These are phyloP conservation scores for Amaranthus cruentus DNA, from an alignment of 148 eudicot genomes.

Conservation along the genomic window DNA sequence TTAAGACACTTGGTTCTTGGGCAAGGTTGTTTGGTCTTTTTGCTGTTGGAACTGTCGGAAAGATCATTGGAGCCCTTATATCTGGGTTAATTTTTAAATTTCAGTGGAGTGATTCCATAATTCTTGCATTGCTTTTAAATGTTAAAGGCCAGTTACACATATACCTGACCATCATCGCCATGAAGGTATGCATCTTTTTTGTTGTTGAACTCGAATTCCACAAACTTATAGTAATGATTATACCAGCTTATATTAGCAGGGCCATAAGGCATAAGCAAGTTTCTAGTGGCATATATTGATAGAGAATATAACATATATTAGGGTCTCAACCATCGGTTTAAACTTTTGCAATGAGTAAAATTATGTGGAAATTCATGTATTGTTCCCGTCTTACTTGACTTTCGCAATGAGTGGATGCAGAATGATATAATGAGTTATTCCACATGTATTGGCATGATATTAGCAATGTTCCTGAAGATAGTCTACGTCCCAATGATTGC, in stretches of 20 bases:
- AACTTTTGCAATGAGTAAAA: too few species aligned
- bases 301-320: too few species aligned
- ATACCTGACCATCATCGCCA: constrained; percentile 60
- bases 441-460: constrained; percentile 58
- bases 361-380: too few species aligned
- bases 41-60: constrained; percentile 51
- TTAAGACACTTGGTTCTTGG: constrained; percentile 34
- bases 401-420: constrained; percentile 32
- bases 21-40: constrained; percentile 41
- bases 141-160: constrained; percentile 87
- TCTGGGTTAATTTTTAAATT: constrained; percentile 64
- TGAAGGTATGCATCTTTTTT: constrained; percentile 36
- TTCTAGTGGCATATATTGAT: too few species aligned
- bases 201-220: neutral
- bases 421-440: constrained; percentile 40
- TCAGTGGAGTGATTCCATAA: constrained; percentile 71
- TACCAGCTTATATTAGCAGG: too few species aligned
- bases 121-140: constrained; percentile 68
- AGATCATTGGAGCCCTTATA: constrained; percentile 57
- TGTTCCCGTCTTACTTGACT: neutral
- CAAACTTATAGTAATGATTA: too few species aligned
- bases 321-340: too few species aligned
- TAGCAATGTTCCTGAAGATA: constrained; percentile 56
- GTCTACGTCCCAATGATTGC: constrained; percentile 69
- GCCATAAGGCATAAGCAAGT: too few species aligned